phyloP scores from a whole-genome alignment of 257 asterid species.

The Nicotiana obtusifolia region DNA sequence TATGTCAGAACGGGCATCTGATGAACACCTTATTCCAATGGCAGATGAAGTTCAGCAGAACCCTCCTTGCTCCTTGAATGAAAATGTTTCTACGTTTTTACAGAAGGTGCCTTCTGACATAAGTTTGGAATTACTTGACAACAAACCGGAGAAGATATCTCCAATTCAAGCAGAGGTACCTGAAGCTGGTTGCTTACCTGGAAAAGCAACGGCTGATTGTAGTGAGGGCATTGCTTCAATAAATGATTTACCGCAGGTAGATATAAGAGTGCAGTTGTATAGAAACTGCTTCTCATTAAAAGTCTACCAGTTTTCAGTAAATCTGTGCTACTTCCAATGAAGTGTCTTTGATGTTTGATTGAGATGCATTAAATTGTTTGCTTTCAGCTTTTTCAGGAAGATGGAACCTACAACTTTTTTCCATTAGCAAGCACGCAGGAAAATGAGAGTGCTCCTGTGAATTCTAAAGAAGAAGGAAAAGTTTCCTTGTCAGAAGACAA shows the following conservation, averaged over 20 bases:
- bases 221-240: conserved; percentile 27
- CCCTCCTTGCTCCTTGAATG: background rate
- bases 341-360: background rate
- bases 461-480: conserved; percentile 17
- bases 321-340: background rate
- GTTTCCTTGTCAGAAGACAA: conserved; percentile 1
- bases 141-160: conserved; percentile 19
- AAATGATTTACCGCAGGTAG: conserved; percentile 52
- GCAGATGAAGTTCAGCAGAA: background rate
- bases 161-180: conserved; percentile 15
- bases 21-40: conserved; percentile 18
- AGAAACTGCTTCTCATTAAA: background rate
- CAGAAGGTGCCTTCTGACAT: conserved; percentile 10
- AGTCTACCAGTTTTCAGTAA: background rate
- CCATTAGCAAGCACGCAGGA: conserved; percentile 21
- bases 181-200: conserved; percentile 21
- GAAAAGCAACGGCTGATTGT: conserved; percentile 15
- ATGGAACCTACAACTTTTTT: conserved; percentile 19
- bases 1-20: conserved; percentile 29
- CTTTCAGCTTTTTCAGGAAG: conserved; percentile 59
- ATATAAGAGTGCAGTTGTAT: background rate
- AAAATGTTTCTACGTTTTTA: background rate
- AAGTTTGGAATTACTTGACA: conserved; percentile 18
- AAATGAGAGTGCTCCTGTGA: conserved; percentile 12
- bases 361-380: conserved; percentile 8